phyloP scores from a whole-genome alignment of 2,329 filamentous ascomycete species.

The Diaporthe sp. region DNA sequence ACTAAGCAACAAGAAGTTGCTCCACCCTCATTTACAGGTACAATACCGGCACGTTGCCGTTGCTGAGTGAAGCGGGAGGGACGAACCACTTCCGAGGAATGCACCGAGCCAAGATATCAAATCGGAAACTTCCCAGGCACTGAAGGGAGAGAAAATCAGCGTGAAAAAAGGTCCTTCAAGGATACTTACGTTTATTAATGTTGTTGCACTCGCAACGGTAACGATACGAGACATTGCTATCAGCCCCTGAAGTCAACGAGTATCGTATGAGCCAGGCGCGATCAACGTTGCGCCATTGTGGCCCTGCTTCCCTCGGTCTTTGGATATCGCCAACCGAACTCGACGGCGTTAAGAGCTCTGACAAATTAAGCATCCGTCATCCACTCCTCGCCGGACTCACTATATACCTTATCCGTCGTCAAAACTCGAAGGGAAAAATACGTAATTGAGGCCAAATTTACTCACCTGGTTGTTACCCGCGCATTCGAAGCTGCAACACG shows the following conservation, averaged over 20 bases:
- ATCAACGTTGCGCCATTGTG: background rate
- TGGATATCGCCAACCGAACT: background rate
- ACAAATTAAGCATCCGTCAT: background rate
- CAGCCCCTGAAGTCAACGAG: background rate
- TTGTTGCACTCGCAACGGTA: background rate
- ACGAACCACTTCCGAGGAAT: slow-evolving; percentile 6
- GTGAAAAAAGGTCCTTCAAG: background rate
- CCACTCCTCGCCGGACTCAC: background rate
- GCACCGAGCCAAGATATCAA: background rate
- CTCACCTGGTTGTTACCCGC: background rate
- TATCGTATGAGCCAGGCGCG: slow-evolving; percentile 13
- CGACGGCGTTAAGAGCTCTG: background rate
- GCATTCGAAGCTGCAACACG: background rate
- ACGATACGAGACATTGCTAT: background rate
- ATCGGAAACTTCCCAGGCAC: background rate
- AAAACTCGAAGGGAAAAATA: background rate
- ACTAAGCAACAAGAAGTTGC: slow-evolving; percentile 8
- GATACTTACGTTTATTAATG: background rate
- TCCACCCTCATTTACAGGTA: slow-evolving; percentile 4
- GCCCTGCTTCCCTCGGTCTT: background rate
- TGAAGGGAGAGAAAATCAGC: background rate
- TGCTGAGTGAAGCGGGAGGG: background rate
- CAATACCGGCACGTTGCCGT: background rate
- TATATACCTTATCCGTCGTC: background rate
- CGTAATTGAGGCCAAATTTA: background rate